Percentiles rank a stretch among this genome's conserved stretches.
These are phyloP conservation scores for Asterella californica DNA, from an alignment of 225 moss, liverwort and hornwort genomes.

Conservation along the genomic window DNA sequence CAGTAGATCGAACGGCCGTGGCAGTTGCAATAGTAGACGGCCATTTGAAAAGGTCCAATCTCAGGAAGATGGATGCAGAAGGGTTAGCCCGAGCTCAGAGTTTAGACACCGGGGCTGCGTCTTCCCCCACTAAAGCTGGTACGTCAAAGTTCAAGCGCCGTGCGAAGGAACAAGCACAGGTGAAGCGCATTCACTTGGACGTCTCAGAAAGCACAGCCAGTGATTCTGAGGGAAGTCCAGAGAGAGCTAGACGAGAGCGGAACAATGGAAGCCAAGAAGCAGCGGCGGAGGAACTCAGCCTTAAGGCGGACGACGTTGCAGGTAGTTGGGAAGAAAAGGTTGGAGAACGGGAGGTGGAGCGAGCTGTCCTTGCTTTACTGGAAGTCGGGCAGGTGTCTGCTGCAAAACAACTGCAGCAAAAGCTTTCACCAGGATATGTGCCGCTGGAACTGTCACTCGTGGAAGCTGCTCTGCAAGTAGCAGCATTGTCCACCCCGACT, in stretches of 20 bases:
- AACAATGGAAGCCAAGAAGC: constrained; percentile 37
- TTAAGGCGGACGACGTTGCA: constrained; percentile 52
- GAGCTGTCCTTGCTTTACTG: constrained; percentile 79
- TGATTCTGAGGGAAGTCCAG: constrained; percentile 54
- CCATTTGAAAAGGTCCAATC: constrained; percentile 63
- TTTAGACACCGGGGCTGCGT: constrained; percentile 22
- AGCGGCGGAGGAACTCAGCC: constrained; percentile 15
- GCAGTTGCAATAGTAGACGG: constrained; percentile 70
- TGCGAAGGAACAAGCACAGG: constrained; percentile 55
- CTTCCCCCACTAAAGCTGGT: constrained; percentile 22
- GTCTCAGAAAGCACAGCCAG: constrained; percentile 47
- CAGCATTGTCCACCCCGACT: constrained; percentile 55
- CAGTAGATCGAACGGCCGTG: constrained; percentile 75
- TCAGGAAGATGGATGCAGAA: constrained; percentile 48
- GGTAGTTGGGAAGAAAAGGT: constrained; percentile 85
- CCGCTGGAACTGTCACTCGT: constrained; percentile 86
- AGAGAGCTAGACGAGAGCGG: constrained; percentile 37
- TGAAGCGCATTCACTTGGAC: constrained; percentile 54
- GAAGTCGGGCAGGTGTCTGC: constrained; percentile 94
- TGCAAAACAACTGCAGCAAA: constrained; percentile 83
- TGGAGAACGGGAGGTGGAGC: constrained; percentile 70
- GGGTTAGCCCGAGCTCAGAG: constrained; percentile 22
- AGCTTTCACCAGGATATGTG: constrained; percentile 63
- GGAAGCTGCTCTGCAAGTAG: constrained; percentile 78
- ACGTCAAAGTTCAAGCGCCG: constrained; percentile 32